Evolutionary conservation across 192 early-diverging fungal genomes (phyloP).

Genomic region (Coemansia javaensis): DNA sequence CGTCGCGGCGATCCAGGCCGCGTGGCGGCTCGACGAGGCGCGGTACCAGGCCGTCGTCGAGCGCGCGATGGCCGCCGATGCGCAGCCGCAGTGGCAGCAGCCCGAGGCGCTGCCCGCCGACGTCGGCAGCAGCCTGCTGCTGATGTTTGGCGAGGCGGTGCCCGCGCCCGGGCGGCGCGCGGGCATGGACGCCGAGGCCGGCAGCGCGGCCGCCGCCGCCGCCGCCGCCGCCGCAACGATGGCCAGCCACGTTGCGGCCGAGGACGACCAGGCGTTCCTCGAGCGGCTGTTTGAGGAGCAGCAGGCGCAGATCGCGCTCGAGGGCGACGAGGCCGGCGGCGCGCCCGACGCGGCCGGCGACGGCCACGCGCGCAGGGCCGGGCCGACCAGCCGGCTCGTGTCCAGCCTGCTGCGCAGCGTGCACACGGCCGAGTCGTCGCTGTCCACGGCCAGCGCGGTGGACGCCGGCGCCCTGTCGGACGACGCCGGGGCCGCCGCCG

Average conservation of each 20-base stretch:
- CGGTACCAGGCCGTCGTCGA: slow-evolving; percentile 30
- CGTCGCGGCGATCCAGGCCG: slow-evolving; percentile 55
- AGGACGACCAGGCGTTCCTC: slow-evolving; percentile 87
- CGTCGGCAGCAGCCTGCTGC: slow-evolving; percentile 19
- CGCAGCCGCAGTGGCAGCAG: neutral
- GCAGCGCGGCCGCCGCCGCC: slow-evolving; percentile 48
- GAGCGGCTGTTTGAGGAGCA: slow-evolving; percentile 71
- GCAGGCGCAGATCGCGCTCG: slow-evolving; percentile 53
- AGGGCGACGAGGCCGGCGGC: slow-evolving; percentile 44
- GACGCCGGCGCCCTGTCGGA: slow-evolving; percentile 36
- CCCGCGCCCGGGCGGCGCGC: slow-evolving; percentile 58
- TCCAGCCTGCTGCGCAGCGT: slow-evolving; percentile 26
- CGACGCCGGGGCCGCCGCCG: slow-evolving; percentile 15
- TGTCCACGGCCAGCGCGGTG: slow-evolving; percentile 30
- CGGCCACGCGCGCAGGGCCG: slow-evolving; percentile 9
- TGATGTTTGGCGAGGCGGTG: slow-evolving; percentile 30
- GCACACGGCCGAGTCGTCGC: slow-evolving; percentile 32
- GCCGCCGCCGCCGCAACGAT: slow-evolving; percentile 40
- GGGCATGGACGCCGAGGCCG: slow-evolving; percentile 54
- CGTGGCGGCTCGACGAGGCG: slow-evolving; percentile 59
- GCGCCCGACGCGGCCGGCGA: slow-evolving; percentile 4
- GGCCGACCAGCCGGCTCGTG: slow-evolving; percentile 16
- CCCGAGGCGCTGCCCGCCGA: neutral
- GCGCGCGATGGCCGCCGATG: slow-evolving; percentile 4
- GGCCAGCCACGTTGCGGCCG: slow-evolving; percentile 64